phyloP scores from a whole-genome alignment of 2,329 filamentous ascomycete genomes.

The Neurospora sp. region DNA sequence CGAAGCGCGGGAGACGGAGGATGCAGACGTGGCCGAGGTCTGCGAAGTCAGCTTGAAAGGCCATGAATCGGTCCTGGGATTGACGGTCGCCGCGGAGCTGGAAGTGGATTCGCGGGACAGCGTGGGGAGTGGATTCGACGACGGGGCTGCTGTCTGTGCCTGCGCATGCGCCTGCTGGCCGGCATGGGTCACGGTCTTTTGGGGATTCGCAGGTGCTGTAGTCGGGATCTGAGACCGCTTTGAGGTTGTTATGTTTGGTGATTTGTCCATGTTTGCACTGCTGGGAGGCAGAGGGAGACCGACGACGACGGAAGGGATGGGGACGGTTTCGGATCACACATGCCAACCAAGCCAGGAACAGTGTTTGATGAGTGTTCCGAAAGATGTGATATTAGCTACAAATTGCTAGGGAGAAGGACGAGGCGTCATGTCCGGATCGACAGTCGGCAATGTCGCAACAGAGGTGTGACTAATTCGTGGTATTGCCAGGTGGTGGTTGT shows the following conservation, averaged over 20 bases:
- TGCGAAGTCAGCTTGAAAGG: conserved; percentile 16
- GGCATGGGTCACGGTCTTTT: conserved; percentile 13
- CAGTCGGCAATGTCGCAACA: not conserved
- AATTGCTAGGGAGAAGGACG: not conserved
- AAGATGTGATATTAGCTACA: not conserved
- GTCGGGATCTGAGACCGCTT: conserved; percentile 7
- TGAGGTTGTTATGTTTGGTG: conserved; percentile 20
- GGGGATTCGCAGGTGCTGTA: conserved; percentile 3
- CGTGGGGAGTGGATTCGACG: conserved; percentile 11
- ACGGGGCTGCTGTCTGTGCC: conserved; percentile 4
- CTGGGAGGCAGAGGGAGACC: conserved; percentile 8
- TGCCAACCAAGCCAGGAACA: conserved; percentile 17
- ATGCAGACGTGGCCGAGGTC: conserved; percentile 15
- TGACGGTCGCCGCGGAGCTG: conserved; percentile 17
- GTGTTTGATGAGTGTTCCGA: not conserved
- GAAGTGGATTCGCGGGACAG: conserved; percentile 20
- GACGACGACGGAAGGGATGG: conserved; percentile 13
- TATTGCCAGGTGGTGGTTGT: not conserved
- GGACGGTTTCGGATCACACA: conserved; percentile 16
- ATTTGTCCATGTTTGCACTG: conserved; percentile 27
- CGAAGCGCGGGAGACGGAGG: conserved; percentile 9
- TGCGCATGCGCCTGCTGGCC: conserved; percentile 2
- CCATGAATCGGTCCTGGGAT: conserved; percentile 16
- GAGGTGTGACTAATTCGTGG: not conserved
- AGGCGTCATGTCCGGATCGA: not conserved